Evolutionary conservation across 1,284 basidiomycete species (phyloP), one percentile per base, ranked within the genome.

Genomic region (Malassezia sp.): DNA sequence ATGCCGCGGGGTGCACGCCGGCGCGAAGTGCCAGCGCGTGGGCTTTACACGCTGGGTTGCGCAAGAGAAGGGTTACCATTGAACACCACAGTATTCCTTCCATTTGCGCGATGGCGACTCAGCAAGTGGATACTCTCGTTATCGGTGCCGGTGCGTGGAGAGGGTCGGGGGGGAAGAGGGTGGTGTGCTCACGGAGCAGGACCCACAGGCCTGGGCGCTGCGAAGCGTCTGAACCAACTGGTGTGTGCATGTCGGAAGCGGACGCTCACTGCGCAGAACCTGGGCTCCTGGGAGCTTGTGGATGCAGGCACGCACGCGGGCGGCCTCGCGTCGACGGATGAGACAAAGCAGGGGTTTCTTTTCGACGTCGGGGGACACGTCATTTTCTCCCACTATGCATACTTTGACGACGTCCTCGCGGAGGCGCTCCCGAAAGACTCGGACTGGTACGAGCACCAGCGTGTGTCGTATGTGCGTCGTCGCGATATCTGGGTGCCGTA

Each of bases 331-430:
- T 73, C 72, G 24, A 77, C 75, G 7, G 75, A 76, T 48, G 60
- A 67, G 26, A 76, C 75, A 17, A 42, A 61, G 8, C 73, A 76
- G 57, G 75, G 75, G n/a, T 77, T 77, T 71, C 66, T 75, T 42
- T 76, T 75, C 56, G 75, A 76, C 57, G 74, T 75, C 27, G 74
- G 75, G 36, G 75, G 75, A 22, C 75, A 77, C 62, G 75, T 77
- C 56, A 76, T 77, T 56, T 77, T 77, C 60, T 75, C 74, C 12
- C 75, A 77, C 66, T 76, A 76, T 60, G 66, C 71, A 24, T 76
- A 75, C 70, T 75, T 75, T 61, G 74, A 76, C 65, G 74, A 76
- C 53, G 65, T 68, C 46, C 70, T 77, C 54, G 49, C 72, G 49
- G 70, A 74, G 55, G 75, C 75, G 2, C 63, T 77, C 11, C 75